phyloP scores from a whole-genome alignment of 495 filamentous ascomycete genomes.

The Penicillium bialowiezense region DNA sequence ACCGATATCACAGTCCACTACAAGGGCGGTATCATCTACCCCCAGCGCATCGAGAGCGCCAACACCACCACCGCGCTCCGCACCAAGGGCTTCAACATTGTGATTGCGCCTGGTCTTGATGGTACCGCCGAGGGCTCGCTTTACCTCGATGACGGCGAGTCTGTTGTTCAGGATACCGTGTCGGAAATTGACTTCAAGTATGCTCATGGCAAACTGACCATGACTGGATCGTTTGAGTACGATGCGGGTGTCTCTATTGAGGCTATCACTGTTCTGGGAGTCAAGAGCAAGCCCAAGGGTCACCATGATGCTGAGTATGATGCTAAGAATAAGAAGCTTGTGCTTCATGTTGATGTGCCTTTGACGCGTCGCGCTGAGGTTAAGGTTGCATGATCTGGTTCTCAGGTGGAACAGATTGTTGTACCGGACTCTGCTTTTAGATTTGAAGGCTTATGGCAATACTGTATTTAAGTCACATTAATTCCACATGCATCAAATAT shows the following conservation, averaged over 20 bases:
- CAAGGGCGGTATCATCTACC: slow-evolving; percentile 67
- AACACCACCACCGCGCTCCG: slow-evolving; percentile 71
- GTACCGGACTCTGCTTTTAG: too few species aligned
- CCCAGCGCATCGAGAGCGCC: slow-evolving; percentile 56
- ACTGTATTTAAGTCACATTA: too few species aligned
- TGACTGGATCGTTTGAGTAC: slow-evolving; percentile 54
- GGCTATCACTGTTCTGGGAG: slow-evolving; percentile 38
- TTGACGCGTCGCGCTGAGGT: neutral
- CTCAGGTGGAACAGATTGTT: neutral
- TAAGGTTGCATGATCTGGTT: neutral
- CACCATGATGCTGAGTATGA: slow-evolving; percentile 11
- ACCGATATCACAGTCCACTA: slow-evolving; percentile 73
- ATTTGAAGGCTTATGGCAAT: too few species aligned
- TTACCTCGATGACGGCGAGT: slow-evolving; percentile 63
- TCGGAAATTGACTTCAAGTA: slow-evolving; percentile 55
- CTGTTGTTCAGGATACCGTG: slow-evolving; percentile 46
- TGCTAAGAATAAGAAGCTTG: slow-evolving; percentile 15
- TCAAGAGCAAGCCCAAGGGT: slow-evolving; percentile 8
- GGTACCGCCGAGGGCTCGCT: slow-evolving; percentile 50
- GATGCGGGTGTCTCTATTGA: slow-evolving; percentile 46
- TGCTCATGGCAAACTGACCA: slow-evolving; percentile 42
- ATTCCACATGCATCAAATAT: too few species aligned
- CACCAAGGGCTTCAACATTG: slow-evolving; percentile 62
- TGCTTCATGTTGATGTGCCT: slow-evolving; percentile 18
- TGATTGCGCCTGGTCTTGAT: slow-evolving; percentile 59